These are phyloP conservation scores for Suillus cothurnatus DNA, from an alignment of 768 basidiomycete genomes.

Conservation along the genomic window DNA sequence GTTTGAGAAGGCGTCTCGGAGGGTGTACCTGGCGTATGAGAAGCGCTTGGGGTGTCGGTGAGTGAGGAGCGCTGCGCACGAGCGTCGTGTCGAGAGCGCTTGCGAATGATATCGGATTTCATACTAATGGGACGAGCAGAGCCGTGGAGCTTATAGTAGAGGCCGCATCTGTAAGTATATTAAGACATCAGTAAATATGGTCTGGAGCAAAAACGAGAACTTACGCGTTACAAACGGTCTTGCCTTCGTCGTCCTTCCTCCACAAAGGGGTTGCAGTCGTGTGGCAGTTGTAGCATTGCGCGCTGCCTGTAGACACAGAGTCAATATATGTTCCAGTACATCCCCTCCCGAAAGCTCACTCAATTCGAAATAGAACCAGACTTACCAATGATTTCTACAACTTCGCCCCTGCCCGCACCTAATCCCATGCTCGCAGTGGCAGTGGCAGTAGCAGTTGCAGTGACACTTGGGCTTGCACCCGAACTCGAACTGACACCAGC, in stretches of 20 bases:
- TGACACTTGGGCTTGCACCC: slow-evolving; percentile 23
- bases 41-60: slow-evolving; percentile 35
- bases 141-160: slow-evolving; percentile 87
- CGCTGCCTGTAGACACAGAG: slow-evolving; percentile 40
- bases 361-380: slow-evolving; percentile 24
- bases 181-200: slow-evolving; percentile 5
- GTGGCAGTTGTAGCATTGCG: slow-evolving; percentile 89
- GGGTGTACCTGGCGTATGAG: slow-evolving; percentile 72
- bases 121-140: slow-evolving; percentile 86
- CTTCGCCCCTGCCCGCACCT: slow-evolving; percentile 46
- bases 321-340: slow-evolving; percentile 20
- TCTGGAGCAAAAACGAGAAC: slow-evolving; percentile 33
- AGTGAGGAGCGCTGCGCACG: slow-evolving; percentile 46
- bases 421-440: slow-evolving; percentile 25
- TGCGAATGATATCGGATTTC: slow-evolving; percentile 90
- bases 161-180: slow-evolving; percentile 59
- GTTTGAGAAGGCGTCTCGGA: slow-evolving; percentile 69
- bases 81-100: slow-evolving; percentile 81
- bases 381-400: slow-evolving; percentile 73
- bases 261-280: slow-evolving; percentile 88
- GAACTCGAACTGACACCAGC: slow-evolving; percentile 7
- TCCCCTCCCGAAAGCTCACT: neutral
- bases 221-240: slow-evolving; percentile 90
- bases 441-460: neutral
- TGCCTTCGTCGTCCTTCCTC: slow-evolving; percentile 90